Evolutionary conservation across 2,329 filamentous ascomycete genomes (phyloP).

Genomic region (Uncinocarpus reesii): DNA sequence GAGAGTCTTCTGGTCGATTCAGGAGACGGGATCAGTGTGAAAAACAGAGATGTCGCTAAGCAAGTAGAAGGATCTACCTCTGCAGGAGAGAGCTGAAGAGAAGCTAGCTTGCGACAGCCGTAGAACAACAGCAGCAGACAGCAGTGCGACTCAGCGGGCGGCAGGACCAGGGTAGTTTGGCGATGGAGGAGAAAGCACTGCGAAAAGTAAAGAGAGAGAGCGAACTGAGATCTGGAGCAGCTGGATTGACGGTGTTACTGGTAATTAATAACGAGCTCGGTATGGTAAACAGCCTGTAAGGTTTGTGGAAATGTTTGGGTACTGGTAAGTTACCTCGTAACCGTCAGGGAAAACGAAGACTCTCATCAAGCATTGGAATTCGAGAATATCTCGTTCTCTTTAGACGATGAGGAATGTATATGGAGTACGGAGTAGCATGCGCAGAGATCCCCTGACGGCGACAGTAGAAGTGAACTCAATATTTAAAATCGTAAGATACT

Average conservation of each 20-base stretch:
- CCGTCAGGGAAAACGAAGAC: background rate
- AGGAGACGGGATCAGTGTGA: background rate
- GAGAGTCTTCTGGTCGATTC: background rate
- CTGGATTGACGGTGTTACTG: constrained; percentile 9
- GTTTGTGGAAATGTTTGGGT: constrained; percentile 1
- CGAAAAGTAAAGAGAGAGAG: constrained; percentile 10
- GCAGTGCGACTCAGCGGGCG: constrained; percentile 4
- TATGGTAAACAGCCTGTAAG: background rate
- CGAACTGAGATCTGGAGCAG: constrained; percentile 6
- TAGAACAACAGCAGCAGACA: constrained; percentile 1
- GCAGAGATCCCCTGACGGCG: too few relatives aligned
- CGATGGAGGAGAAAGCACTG: constrained; percentile 3
- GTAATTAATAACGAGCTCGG: constrained; percentile 3
- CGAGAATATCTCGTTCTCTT: too few relatives aligned
- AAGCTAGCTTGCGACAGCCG: too few relatives aligned
- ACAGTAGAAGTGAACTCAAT: too few relatives aligned
- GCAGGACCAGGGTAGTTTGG: constrained; percentile 8
- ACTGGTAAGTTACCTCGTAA: background rate
- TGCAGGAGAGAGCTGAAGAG: background rate
- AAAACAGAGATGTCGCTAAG: background rate
- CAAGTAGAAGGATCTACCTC: background rate
- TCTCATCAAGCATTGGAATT: too few relatives aligned
- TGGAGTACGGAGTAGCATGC: background rate
- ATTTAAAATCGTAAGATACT: too few relatives aligned
- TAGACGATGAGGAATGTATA: too few relatives aligned